A percentile compares a stretch with the other conserved stretches of the same genome.
phyloP scores from a whole-genome alignment of 2,329 filamentous ascomycete genomes.

The Calcarisporium arbuscula region DNA sequence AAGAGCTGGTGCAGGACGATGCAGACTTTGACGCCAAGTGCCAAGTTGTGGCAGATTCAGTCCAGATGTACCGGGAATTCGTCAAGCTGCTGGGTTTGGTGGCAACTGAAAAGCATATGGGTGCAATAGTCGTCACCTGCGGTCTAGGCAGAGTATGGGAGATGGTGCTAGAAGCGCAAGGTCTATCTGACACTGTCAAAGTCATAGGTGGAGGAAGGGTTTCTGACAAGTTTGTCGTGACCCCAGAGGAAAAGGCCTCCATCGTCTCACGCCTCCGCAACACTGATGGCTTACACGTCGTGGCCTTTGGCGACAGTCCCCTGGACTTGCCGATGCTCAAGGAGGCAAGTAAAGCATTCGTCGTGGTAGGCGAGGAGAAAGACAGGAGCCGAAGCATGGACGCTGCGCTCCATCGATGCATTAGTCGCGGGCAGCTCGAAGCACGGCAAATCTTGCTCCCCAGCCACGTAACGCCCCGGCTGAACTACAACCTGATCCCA shows the following conservation, averaged over 20 bases:
- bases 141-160: constrained; percentile 50
- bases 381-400: constrained; percentile 49
- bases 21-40: constrained; percentile 42
- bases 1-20: constrained; percentile 31
- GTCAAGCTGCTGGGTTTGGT: constrained; percentile 31
- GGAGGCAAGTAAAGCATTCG: constrained; percentile 44
- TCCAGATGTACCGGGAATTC: constrained; percentile 43
- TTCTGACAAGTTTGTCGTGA: constrained; percentile 43
- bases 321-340: constrained; percentile 53
- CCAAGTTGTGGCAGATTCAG: constrained; percentile 30
- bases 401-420: constrained; percentile 29
- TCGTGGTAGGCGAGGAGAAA: constrained; percentile 45
- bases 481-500: constrained; percentile 37
- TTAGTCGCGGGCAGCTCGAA: constrained; percentile 31
- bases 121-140: constrained; percentile 47
- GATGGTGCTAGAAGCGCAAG: constrained; percentile 37
- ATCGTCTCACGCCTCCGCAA: constrained; percentile 37
- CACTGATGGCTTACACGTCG: constrained; percentile 36
- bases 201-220: constrained; percentile 48
- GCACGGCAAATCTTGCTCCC: constrained; percentile 44
- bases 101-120: constrained; percentile 26
- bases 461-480: constrained; percentile 26
- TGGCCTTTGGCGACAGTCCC: constrained; percentile 55
- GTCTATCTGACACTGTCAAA: constrained; percentile 33
- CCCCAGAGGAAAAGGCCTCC: constrained; percentile 39